These are phyloP conservation scores for Paraconiothyrium sp. DNA, from an alignment of 2,329 filamentous ascomycete genomes.

Conservation along the genomic window DNA sequence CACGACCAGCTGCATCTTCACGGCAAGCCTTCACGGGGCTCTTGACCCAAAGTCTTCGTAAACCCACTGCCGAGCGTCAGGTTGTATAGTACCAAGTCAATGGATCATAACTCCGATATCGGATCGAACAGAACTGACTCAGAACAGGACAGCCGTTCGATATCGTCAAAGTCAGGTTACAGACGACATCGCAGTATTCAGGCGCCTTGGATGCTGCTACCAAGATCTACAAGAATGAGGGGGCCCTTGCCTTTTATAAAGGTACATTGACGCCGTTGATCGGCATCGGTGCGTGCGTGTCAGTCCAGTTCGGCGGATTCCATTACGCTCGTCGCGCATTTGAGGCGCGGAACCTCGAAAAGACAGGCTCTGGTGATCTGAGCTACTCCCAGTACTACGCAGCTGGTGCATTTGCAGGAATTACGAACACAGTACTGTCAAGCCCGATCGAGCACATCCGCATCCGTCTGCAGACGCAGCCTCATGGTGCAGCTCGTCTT, in stretches of 20 bases:
- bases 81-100: background rate
- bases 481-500: conserved; percentile 80
- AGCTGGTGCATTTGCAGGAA: conserved; percentile 88
- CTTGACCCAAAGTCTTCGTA: background rate
- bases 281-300: conserved; percentile 94
- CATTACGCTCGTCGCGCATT: conserved; percentile 88
- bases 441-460: conserved; percentile 96
- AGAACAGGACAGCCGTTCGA: conserved; percentile 70
- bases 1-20: background rate
- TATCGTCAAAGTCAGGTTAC: conserved; percentile 91
- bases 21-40: background rate
- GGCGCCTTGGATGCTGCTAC: conserved; percentile 82
- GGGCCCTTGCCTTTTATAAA: conserved; percentile 94
- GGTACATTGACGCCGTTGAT: conserved; percentile 93
- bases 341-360: conserved; percentile 72
- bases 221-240: conserved; percentile 88
- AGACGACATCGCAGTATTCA: conserved; percentile 84
- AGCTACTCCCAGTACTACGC: conserved; percentile 88
- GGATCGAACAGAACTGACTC: conserved; percentile 10
- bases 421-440: conserved; percentile 89
- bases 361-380: conserved; percentile 62
- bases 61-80: background rate
- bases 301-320: conserved; percentile 98
- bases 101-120: conserved; percentile 3
- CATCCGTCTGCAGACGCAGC: conserved; percentile 95